phyloP scores from a whole-genome alignment of 306 rosid species.

The Cicer chorassanicum region DNA sequence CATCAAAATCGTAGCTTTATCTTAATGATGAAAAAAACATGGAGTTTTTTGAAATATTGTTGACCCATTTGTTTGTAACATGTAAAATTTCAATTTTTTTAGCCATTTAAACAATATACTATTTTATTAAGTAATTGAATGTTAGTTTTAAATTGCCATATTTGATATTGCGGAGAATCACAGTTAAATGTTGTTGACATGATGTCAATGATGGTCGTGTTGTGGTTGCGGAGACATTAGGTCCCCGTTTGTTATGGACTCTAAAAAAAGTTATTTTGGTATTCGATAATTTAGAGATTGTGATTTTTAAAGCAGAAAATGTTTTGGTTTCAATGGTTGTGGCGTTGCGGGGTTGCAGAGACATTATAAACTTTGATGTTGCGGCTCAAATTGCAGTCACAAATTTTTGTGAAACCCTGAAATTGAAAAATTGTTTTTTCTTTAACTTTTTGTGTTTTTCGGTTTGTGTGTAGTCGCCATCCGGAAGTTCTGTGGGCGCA shows the following conservation, averaged over 20 bases:
- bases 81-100: conserved; percentile 15
- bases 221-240: not conserved
- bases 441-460: not conserved
- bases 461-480: conserved; percentile 64
- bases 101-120: not conserved
- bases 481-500: conserved; percentile 98
- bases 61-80: conserved; percentile 21
- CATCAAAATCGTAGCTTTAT: conserved; percentile 35
- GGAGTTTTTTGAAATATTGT: not conserved
- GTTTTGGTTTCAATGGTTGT: no score
- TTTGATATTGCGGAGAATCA: not conserved
- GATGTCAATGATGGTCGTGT: not conserved
- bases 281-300: no score
- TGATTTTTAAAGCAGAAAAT: no score
- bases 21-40: not conserved
- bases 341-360: not conserved
- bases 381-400: not conserved
- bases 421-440: not conserved
- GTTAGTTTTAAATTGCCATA: not conserved
- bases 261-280: no score
- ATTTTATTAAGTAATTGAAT: conserved; percentile 19
- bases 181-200: not conserved
- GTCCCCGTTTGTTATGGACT: no score
- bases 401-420: not conserved
- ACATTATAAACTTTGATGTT: not conserved